Percentiles rank a stretch among this genome's conserved stretches.
These are phyloP conservation scores for Rosa rugosa DNA, from an alignment of 306 rosid species.

Conservation along the genomic window DNA sequence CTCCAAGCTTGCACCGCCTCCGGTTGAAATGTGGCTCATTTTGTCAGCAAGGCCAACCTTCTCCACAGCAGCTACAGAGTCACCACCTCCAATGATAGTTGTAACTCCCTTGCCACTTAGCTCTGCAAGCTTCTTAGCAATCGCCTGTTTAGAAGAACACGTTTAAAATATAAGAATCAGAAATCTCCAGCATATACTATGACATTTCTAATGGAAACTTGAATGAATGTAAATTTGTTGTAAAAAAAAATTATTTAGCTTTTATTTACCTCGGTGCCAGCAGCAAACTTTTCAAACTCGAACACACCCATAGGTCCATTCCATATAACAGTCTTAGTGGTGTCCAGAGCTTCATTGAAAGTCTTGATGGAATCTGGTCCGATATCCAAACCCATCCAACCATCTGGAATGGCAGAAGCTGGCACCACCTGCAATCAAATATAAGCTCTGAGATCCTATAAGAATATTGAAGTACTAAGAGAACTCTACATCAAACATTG, in stretches of 20 bases:
- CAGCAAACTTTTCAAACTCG: constrained; percentile 85
- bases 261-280: constrained; percentile 72
- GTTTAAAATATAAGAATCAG: background rate
- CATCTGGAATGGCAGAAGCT: constrained; percentile 79
- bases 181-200: background rate
- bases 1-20: constrained; percentile 99
- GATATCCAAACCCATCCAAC: constrained; percentile 98
- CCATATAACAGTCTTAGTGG: constrained; percentile 80
- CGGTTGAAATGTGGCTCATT: constrained; percentile 98
- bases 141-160: constrained; percentile 43
- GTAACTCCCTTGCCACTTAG: constrained; percentile 87
- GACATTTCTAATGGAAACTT: background rate
- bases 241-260: background rate
- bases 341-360: constrained; percentile 67
- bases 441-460: background rate
- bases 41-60: constrained; percentile 87
- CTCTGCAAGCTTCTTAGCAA: constrained; percentile 87
- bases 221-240: background rate
- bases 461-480: background rate
- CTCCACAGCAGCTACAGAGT: constrained; percentile 97
- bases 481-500: background rate
- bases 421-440: constrained; percentile 62
- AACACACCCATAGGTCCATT: constrained; percentile 99
- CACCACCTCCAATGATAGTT: constrained; percentile 97
- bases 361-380: constrained; percentile 88